Evolutionary conservation across 2,329 filamentous ascomycete genomes (phyloP).

Genomic region (Sclerotinia borealis): DNA sequence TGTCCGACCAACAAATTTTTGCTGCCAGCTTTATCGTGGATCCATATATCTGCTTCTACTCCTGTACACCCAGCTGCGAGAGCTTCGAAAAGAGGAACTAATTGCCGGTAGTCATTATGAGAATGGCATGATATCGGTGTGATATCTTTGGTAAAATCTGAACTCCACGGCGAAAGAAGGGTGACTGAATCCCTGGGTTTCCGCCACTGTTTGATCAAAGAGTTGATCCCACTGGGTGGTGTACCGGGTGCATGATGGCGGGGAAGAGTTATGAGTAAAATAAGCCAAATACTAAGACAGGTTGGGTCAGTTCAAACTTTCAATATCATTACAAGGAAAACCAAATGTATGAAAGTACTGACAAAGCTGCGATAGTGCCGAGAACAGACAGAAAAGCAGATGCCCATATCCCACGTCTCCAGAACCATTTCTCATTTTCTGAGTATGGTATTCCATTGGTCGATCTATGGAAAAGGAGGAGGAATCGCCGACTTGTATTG

Average conservation of each 20-base stretch:
- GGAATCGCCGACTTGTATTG: not conserved
- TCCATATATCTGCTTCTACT: slow-evolving; percentile 56
- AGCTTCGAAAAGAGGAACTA: slow-evolving; percentile 42
- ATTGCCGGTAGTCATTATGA: slow-evolving; percentile 54
- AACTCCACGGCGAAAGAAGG: not conserved
- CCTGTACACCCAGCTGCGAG: slow-evolving; percentile 51
- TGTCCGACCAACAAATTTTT: slow-evolving; percentile 48
- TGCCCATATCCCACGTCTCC: not conserved
- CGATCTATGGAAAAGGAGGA: not conserved
- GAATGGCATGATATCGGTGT: slow-evolving; percentile 25
- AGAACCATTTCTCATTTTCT: not conserved
- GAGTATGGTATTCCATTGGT: not conserved
- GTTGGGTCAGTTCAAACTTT: not conserved
- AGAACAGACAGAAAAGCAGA: not conserved
- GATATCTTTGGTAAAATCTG: not conserved
- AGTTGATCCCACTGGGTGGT: not conserved
- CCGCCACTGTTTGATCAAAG: not conserved
- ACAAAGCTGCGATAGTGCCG: not conserved
- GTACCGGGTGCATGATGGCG: not conserved
- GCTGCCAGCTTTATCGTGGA: slow-evolving; percentile 42
- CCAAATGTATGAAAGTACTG: not conserved
- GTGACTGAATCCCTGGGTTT: not conserved
- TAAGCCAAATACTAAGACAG: not conserved
- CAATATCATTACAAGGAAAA: no score
- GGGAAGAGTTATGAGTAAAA: not conserved